Base-by-base conservation (phyloP, 306 rosid genomes). In the Rosa rugosa region DNA sequence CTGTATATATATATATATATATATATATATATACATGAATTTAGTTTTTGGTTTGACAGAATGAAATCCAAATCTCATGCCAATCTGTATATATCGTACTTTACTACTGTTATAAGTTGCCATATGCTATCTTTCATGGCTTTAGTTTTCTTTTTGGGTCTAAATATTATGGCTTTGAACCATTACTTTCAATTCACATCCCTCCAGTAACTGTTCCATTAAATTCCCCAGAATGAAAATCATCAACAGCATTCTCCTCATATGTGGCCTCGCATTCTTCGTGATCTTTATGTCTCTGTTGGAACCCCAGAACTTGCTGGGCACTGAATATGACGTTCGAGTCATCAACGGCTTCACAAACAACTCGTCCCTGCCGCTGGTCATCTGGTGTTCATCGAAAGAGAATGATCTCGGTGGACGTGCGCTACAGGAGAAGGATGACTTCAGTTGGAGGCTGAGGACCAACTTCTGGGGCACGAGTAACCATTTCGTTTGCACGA, bases 371-470 rank as follows among this genome's bases (percentile, higher is more conserved):
- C 54, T 89, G 80, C 96, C 98, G 23, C 69, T 94, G 59, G 94
- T 94, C 0, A 90, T 94, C 4, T 94, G 98, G 98, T 94, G 98
- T 25, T 69, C 94, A 0, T 90, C 97, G 0, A 78, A 84, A 59
- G 86, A 90, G 41, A 75, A 77, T 22, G 96, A 92, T 56, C 81
- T 94, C 1, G 98, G 98, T 0, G 97, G 98, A 0, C 85, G 98
- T 2, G 98, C 97, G 0, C 83, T 94, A 23, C 98, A 94, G 47
- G 97, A 94, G 56, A 85, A 82, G 6, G 98, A 94, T 42, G 97
- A 92, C 7, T 94, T 94, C 79, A 87, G 96, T 34, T 94, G 98
- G 98, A 73, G 75, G 17, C 82, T 90, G 77, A 84, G 57, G 71
- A 86, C 85, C 0, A 76, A 62, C 1, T 56, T 89, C 1, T 92